Conservation (phyloP, 345 rosid species). For the Pseudoturritis turrita region DNA sequence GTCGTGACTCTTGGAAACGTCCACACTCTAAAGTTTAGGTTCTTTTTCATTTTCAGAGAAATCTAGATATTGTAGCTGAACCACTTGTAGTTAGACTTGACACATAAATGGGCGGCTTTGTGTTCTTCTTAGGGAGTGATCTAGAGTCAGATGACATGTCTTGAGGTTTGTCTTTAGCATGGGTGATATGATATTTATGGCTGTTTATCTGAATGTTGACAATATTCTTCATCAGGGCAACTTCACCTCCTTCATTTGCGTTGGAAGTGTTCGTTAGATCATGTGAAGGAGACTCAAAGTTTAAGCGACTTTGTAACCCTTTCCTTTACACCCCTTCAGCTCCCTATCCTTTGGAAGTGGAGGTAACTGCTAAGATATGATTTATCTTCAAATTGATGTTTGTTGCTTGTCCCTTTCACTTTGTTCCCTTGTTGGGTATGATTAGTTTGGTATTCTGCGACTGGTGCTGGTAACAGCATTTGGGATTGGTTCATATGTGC, state of each 20-base stretch:
- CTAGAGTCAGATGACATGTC: neutral
- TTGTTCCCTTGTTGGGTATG: neutral
- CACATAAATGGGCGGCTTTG: neutral
- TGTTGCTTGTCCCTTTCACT: neutral
- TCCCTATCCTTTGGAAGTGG: slow-evolving; percentile 92
- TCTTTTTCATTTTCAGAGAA: neutral
- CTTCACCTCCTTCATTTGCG: slow-evolving; percentile 98
- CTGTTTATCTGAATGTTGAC: slow-evolving; percentile 14
- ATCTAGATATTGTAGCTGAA: slow-evolving; percentile 2
- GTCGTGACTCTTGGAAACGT: neutral
- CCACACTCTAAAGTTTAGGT: neutral
- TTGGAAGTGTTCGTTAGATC: slow-evolving; percentile 93
- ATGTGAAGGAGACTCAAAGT: slow-evolving; percentile 91
- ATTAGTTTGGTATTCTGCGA: slow-evolving; percentile 6
- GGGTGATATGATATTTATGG: slow-evolving; percentile 1
- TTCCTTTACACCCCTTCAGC: slow-evolving; percentile 95
- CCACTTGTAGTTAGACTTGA: neutral
- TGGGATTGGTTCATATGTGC: slow-evolving; percentile 8
- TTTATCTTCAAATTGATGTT: no score
- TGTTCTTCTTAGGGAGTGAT: neutral
- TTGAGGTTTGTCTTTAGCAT: neutral
- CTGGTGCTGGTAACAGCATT: slow-evolving; percentile 6
- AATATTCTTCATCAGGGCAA: slow-evolving; percentile 55
- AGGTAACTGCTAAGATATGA: slow-evolving; percentile 41
- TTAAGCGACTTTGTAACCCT: slow-evolving; percentile 97